Evolutionary conservation across 352 stramenopile species (phyloP).

Genomic region (Pythium dissotocum): DNA sequence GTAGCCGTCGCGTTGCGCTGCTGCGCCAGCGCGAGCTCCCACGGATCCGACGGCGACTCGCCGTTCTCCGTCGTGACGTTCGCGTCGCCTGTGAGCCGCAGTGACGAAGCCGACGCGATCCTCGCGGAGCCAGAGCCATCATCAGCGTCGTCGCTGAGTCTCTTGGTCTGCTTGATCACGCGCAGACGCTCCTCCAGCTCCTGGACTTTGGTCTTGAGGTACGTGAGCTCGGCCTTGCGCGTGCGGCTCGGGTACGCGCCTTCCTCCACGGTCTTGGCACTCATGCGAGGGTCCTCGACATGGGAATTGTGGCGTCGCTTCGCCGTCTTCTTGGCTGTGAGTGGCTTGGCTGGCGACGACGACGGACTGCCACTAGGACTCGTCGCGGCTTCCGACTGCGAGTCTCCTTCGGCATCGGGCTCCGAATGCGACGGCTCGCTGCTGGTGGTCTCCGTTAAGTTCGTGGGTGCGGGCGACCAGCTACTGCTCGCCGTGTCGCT

Average conservation of each 20-base stretch:
- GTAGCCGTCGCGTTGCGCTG: background rate
- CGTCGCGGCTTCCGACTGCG: conserved; percentile 10
- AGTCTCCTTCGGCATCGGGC: conserved; percentile 6
- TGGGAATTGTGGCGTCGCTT: conserved; percentile 10
- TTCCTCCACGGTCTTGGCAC: conserved; percentile 18
- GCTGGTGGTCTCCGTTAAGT: background rate
- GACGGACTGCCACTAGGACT: conserved; percentile 12
- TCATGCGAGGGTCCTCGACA: conserved; percentile 22
- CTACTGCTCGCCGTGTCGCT: conserved; percentile 3
- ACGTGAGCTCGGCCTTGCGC: conserved; percentile 24
- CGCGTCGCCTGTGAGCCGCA: background rate
- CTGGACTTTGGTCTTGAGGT: conserved; percentile 19
- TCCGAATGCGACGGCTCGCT: conserved; percentile 25
- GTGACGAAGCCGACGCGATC: background rate
- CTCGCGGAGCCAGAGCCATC: background rate
- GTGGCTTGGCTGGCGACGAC: conserved; percentile 11
- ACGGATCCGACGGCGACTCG: conserved; percentile 4
- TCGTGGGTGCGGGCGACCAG: conserved; percentile 16
- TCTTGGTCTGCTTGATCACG: conserved; percentile 23
- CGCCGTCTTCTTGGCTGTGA: background rate
- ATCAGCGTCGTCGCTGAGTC: background rate
- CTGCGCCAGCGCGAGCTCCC: conserved; percentile 10
- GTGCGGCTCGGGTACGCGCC: conserved; percentile 26
- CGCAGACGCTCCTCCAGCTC: conserved; percentile 25
- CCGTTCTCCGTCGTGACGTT: background rate